Evolutionary conservation across 2,329 filamentous ascomycete genomes (phyloP), one percentile per base, ranked within the genome.

Genomic region (Neofusicoccum kwambonambiense): DNA sequence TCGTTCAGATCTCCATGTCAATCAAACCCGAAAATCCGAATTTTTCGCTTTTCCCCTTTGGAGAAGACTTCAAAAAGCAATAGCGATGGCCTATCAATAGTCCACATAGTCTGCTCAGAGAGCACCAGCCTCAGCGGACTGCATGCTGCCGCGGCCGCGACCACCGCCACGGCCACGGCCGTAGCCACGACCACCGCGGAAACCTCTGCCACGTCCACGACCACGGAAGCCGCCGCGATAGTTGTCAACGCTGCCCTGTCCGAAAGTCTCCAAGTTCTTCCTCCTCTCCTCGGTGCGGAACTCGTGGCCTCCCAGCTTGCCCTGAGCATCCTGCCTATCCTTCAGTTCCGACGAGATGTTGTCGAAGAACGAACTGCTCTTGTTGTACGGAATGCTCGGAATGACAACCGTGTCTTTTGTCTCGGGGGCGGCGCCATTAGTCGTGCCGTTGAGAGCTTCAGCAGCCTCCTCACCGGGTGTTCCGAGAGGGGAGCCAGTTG

Each of bases 301-400:
- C 76, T 96, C 92, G 54, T 91, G 88, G 37, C 92, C 93, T 65
- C 90, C 89, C n/a, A 87, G 83, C 68, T 87, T 85, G 4, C 84
- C 85, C 47, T 82, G 75, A 44, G 88, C 89, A 67, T 94, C 91
- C 60, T 91, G 88, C 49, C 95, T 88, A 69, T 99, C 95, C 77
- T 91, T 96, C 67, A 91, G 86, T 76, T 99, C 95, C 69, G 92
- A 96, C 0, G 92, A 96, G 69, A 99, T 97, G 77, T 99, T 97
- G 79, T 99, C 95, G 74, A 99, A 99, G 83, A 99, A 99, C 1
- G 92, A 97, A 3, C 82, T 88, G 4, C 89, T 85, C 79, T 93
- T 97, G 82, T 97, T 94, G 80, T 99, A 99, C 8, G 70, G 67
- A 19, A 76, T 73, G 8, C 78, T 73, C 6, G 82, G 83, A 12